Base-by-base conservation (phyloP, 805 yeast species). In the Wickerhamomyces hampshirensis region DNA sequence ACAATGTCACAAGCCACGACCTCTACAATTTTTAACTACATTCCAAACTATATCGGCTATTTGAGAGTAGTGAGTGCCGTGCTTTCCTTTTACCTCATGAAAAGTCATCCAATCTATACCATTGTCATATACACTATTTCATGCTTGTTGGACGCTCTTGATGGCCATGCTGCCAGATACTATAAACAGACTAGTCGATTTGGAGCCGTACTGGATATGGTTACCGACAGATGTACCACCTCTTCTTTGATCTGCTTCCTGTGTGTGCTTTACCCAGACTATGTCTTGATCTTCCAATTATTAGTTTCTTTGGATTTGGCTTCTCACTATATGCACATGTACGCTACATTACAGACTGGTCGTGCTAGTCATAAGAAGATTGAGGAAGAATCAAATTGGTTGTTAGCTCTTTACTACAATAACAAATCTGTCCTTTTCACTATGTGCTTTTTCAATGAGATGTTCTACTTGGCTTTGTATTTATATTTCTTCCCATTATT, bases 191-290 rank as follows among this genome's bases (percentile, higher is more conserved):
- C 95, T 12, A 85, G 97, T 23, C 74, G 77, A 48, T 86, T 87
- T 48, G 99, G 99, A 26, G 98, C 98, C 14, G 95, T 94, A 15
- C 72, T 93, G 50, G 99, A 93, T 62, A 93, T 93, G 99, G 97
- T 93, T 23, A 91, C 98, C 14, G 99, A 93, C 60, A 73, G 99
- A 56, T 93, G 97, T 58, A 89, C 98, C 11, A 93, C 99, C 0
- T 77, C 95, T 11, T 83, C 96, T n/a, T 71, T 93, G 53, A 79
- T 93, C 48, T 88, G 95, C 59, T 93, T 75, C 59, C 68, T 93
- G 39, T 77, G 93, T 47, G 79, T 84, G 26, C 66, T 84, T 31
- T 91, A 85, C 55, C 97, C 97, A 6, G 51, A 60, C 23, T 83
- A 69, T 62, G 69, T 52, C 16, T 36, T 50, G 14, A 41, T 46